These are phyloP conservation scores for Verticillium dahliae DNA, from an alignment of 2,329 filamentous ascomycete species.

Conservation along the genomic window DNA sequence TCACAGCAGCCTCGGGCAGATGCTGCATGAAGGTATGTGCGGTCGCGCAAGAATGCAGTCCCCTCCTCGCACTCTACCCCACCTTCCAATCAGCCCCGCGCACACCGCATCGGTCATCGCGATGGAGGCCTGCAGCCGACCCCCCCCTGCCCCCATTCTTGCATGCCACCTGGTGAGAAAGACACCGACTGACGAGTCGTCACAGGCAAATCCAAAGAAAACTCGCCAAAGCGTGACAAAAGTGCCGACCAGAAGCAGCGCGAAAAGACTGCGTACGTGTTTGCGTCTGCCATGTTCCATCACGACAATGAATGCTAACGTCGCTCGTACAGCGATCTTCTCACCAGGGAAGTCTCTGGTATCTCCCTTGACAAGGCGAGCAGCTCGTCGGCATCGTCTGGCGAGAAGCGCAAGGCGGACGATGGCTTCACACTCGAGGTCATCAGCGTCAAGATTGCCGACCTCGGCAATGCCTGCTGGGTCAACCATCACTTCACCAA, in stretches of 20 bases:
- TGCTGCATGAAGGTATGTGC: constrained; percentile 69
- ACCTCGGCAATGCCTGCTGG: constrained; percentile 98
- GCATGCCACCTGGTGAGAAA: neutral
- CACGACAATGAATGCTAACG: neutral
- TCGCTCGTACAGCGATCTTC: constrained; percentile 59
- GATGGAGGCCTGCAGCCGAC: neutral
- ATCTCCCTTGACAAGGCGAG: constrained; percentile 80
- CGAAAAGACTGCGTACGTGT: constrained; percentile 91
- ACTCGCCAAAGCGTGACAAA: constrained; percentile 37
- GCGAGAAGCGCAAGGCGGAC: constrained; percentile 58
- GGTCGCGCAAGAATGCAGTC: neutral
- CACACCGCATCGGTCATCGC: neutral
- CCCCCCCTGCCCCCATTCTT: neutral
- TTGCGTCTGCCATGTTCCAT: neutral
- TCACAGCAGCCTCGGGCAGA: constrained; percentile 73
- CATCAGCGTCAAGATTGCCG: constrained; percentile 98
- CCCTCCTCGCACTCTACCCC: neutral
- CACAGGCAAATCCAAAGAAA: constrained; percentile 29
- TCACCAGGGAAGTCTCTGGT: constrained; percentile 88
- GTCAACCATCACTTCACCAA: constrained; percentile 98
- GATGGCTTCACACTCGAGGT: constrained; percentile 57
- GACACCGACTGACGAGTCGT: constrained; percentile 1
- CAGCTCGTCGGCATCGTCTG: constrained; percentile 40
- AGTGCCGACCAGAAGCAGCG: constrained; percentile 68
- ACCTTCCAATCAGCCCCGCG: neutral